Percentiles rank a stretch among this genome's conserved stretches.
Conservation (phyloP, 2,329 filamentous ascomycete species). For the Chrysoporthe austroafricana region DNA sequence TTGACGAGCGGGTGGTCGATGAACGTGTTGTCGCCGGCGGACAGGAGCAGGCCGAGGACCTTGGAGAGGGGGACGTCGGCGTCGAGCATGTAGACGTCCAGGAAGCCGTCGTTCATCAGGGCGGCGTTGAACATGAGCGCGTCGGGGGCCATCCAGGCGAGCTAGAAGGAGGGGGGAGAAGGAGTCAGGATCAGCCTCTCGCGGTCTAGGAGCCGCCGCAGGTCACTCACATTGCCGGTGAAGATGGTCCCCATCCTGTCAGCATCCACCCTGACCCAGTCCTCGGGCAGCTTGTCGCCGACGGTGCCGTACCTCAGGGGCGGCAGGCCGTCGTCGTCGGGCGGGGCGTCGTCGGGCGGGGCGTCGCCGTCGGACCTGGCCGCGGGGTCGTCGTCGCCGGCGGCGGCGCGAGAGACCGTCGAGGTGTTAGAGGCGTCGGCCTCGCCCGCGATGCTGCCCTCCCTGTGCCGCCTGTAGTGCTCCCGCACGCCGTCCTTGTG, state of each 20-base stretch:
- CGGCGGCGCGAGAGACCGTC: constrained; percentile 30
- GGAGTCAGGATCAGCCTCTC: neutral
- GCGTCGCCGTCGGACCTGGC: constrained; percentile 23
- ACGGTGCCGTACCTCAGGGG: constrained; percentile 78
- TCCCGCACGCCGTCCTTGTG: constrained; percentile 75
- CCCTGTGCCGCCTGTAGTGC: constrained; percentile 62
- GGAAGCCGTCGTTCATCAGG: constrained; percentile 78
- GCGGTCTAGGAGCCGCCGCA: too few species aligned
- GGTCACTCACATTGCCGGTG: constrained; percentile 73
- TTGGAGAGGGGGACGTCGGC: constrained; percentile 72
- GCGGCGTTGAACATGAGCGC: constrained; percentile 87
- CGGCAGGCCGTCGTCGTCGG: constrained; percentile 61
- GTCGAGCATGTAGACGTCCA: constrained; percentile 82
- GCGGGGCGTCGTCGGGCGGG: constrained; percentile 24
- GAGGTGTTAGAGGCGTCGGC: constrained; percentile 23
- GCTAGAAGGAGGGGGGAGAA: constrained; percentile 48
- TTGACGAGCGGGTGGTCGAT: constrained; percentile 79
- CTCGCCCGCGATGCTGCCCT: constrained; percentile 17
- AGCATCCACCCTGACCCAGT: constrained; percentile 75
- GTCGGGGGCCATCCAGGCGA: constrained; percentile 88
- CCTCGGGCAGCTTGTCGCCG: constrained; percentile 73
- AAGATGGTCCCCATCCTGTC: constrained; percentile 91
- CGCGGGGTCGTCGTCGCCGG: constrained; percentile 15
- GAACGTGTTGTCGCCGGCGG: constrained; percentile 73
- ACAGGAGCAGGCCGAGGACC: constrained; percentile 70